Percentiles rank a stretch among this genome's conserved stretches.
Evolutionary conservation across 306 rosid genomes (phyloP).

Genomic region (Medicago lupulina): DNA sequence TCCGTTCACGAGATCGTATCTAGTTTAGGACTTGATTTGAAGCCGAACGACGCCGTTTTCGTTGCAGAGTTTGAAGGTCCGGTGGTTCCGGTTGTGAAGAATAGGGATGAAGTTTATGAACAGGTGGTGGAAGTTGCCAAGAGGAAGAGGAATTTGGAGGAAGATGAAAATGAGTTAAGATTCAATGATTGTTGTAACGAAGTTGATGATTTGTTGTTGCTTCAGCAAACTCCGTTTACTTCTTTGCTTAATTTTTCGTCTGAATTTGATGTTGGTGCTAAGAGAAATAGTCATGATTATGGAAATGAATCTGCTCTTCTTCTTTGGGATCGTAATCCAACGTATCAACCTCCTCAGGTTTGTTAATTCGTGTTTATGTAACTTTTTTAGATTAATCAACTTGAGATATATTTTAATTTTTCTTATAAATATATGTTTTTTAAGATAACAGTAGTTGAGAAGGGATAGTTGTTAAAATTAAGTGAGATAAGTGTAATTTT

Average conservation of each 20-base stretch:
- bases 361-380: not conserved
- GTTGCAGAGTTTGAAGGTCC: not conserved
- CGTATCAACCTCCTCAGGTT: conserved; percentile 50
- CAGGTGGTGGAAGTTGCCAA: conserved; percentile 48
- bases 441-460: no score
- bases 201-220: conserved; percentile 42
- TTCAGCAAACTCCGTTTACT: conserved; percentile 50
- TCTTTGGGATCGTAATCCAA: conserved; percentile 41
- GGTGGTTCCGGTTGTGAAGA: conserved; percentile 32
- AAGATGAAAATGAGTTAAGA: not conserved
- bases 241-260: conserved; percentile 42
- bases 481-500: not conserved
- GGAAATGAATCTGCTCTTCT: conserved; percentile 34
- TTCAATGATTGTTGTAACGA: not conserved
- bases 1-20: conserved; percentile 47
- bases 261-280: conserved; percentile 11
- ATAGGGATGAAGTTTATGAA: conserved; percentile 39
- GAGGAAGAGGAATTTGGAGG: conserved; percentile 13
- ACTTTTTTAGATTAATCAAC: not conserved
- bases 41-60: not conserved
- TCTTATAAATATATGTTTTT: no score
- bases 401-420: not conserved
- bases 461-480: no score
- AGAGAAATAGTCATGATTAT: conserved; percentile 19
- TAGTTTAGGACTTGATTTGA: conserved; percentile 29